A percentile compares a stretch with the other conserved stretches of the same genome.
Evolutionary conservation across 2,329 filamentous ascomycete species (phyloP).

Genomic region (Colletotrichum gigasporum): DNA sequence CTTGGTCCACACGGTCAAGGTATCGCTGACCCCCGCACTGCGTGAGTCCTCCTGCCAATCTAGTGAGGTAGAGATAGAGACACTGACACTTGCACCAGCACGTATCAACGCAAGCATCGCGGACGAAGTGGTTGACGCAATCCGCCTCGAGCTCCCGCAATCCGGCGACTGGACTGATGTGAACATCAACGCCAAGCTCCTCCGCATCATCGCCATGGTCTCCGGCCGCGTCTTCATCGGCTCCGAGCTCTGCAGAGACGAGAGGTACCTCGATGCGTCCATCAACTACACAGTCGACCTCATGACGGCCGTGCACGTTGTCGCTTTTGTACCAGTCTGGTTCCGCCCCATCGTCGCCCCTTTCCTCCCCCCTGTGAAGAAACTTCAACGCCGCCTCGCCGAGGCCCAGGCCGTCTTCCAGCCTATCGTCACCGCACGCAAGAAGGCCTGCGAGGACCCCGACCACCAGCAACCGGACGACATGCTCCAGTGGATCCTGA

Average conservation of each 20-base stretch:
- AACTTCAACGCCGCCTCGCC: conserved; percentile 42
- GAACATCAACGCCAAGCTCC: conserved; percentile 50
- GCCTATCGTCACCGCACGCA: conserved; percentile 45
- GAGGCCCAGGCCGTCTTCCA: conserved; percentile 46
- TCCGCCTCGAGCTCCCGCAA: conserved; percentile 45
- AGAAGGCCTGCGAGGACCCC: conserved; percentile 12
- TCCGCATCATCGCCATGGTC: conserved; percentile 56
- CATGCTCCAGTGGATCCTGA: conserved; percentile 59
- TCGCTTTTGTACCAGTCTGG: conserved; percentile 34
- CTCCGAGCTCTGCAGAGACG: conserved; percentile 53
- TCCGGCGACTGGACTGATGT: conserved; percentile 51
- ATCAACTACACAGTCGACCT: conserved; percentile 51
- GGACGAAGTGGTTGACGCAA: conserved; percentile 45
- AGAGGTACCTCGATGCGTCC: conserved; percentile 54
- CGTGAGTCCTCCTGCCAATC: conserved; percentile 32
- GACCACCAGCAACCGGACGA: conserved; percentile 50
- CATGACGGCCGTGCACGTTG: conserved; percentile 33
- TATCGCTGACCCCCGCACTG: conserved; percentile 44
- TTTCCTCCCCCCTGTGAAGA: conserved; percentile 46
- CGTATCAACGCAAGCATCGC: conserved; percentile 45
- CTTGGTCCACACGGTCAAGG: conserved; percentile 42
- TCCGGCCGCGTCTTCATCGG: conserved; percentile 59
- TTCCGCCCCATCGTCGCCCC: conserved; percentile 44
- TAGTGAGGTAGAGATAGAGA: too few relatives aligned
- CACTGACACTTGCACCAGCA: conserved; percentile 19